Evolutionary conservation across 169 alveolate genomes (phyloP).

Genomic region (Perkinsus chesapeaki): DNA sequence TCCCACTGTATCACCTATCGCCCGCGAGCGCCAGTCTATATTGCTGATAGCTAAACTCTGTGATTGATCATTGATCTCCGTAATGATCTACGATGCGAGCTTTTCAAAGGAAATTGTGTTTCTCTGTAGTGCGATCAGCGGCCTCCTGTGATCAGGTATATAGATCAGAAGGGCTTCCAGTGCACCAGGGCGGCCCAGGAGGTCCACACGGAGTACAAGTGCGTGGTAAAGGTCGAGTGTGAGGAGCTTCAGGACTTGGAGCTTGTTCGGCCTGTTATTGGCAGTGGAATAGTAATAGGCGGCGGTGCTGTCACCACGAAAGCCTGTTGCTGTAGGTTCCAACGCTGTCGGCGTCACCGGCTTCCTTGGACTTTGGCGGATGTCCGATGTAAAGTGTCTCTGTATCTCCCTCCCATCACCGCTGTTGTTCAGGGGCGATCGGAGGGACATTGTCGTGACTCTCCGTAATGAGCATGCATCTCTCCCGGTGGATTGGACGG

Average conservation of each 20-base stretch:
- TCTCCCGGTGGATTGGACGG: not conserved
- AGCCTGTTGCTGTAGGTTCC: not conserved
- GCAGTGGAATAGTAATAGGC: not conserved
- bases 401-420: too few relatives aligned
- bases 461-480: not conserved
- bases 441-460: not conserved
- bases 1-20: too few relatives aligned
- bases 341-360: not conserved
- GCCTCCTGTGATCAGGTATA: not conserved
- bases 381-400: not conserved
- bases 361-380: not conserved
- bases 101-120: too few relatives aligned
- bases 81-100: too few relatives aligned
- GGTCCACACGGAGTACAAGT: not conserved
- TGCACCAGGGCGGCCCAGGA: not conserved
- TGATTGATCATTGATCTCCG: too few relatives aligned
- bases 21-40: too few relatives aligned
- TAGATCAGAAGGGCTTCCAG: not conserved
- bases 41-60: too few relatives aligned
- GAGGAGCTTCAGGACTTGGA: not conserved
- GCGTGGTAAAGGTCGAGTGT: not conserved
- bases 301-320: not conserved
- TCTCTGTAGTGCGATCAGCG: not conserved
- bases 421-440: not conserved
- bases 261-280: not conserved